These are phyloP conservation scores for Pezicula radicicola DNA, from an alignment of 2,329 filamentous ascomycete genomes.

Conservation along the genomic window DNA sequence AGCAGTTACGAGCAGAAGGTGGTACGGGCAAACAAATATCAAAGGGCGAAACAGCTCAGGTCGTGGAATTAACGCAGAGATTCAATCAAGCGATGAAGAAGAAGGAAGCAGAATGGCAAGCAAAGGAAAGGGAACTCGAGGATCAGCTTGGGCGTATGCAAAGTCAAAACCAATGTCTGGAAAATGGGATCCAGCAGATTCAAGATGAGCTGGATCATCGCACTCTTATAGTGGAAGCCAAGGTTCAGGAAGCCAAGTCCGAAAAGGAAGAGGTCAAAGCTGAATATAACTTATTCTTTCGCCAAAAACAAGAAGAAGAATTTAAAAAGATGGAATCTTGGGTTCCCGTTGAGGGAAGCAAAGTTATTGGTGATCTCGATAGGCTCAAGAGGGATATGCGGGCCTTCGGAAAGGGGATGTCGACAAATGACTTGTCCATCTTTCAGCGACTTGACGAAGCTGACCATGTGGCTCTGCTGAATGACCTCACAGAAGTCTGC, in stretches of 20 bases:
- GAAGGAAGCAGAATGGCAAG: neutral
- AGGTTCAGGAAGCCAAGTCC: constrained; percentile 1
- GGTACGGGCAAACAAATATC: neutral
- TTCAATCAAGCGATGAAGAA: neutral
- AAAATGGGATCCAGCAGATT: no score
- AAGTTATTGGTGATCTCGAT: constrained; percentile 7
- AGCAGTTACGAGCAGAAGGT: no score
- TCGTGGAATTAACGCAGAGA: neutral
- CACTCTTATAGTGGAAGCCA: neutral
- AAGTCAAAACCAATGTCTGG: no score
- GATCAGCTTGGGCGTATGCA: neutral
- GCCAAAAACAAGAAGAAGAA: constrained; percentile 11
- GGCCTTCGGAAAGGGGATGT: constrained; percentile 3
- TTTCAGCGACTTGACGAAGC: neutral
- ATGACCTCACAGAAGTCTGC: constrained; percentile 1
- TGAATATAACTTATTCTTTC: constrained; percentile 1
- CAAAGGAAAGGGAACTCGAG: neutral
- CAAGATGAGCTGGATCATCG: neutral
- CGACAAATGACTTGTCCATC: neutral
- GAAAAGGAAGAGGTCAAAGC: constrained; percentile 1
- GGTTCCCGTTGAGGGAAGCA: constrained; percentile 10
- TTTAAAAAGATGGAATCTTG: constrained; percentile 12
- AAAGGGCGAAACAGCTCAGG: neutral
- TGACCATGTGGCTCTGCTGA: neutral
- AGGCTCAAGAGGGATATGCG: constrained; percentile 10